Percentiles rank a stretch among this genome's conserved stretches.
Evolutionary conservation across 345 rosid species (phyloP).

Genomic region (Trapa incisa): DNA sequence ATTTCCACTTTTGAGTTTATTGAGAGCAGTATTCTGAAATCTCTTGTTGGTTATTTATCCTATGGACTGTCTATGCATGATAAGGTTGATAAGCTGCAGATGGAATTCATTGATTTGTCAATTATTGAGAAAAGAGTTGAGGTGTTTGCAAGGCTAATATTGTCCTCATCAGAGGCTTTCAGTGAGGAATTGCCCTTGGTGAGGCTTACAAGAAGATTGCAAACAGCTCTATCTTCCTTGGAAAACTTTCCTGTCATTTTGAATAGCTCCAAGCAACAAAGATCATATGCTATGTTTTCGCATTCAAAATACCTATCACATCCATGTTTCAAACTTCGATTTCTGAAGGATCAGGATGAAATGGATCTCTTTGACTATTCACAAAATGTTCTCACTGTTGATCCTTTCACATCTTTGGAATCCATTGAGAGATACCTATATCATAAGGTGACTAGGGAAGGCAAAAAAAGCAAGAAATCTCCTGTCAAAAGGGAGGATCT

Average conservation of each 20-base stretch:
- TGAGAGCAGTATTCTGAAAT: slow-evolving; percentile 77
- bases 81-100: slow-evolving; percentile 16
- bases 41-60: slow-evolving; percentile 53
- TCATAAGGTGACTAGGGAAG: slow-evolving; percentile 40
- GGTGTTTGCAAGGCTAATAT: slow-evolving; percentile 46
- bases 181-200: slow-evolving; percentile 41
- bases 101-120: slow-evolving; percentile 14
- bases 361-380: slow-evolving; percentile 42
- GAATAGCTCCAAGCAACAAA: slow-evolving; percentile 47
- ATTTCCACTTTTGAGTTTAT: slow-evolving; percentile 88
- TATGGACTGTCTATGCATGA: slow-evolving; percentile 41
- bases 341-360: slow-evolving; percentile 61
- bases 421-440: slow-evolving; percentile 52
- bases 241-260: slow-evolving; percentile 70
- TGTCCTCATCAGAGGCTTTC: slow-evolving; percentile 26
- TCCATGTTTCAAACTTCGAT: slow-evolving; percentile 66
- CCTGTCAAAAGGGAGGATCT: slow-evolving; percentile 23
- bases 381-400: slow-evolving; percentile 50
- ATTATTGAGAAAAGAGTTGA: slow-evolving; percentile 55
- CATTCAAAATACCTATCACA: slow-evolving; percentile 31
- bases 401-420: slow-evolving; percentile 62
- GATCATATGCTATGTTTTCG: slow-evolving; percentile 56
- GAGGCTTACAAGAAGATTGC: slow-evolving; percentile 50
- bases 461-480: slow-evolving; percentile 22
- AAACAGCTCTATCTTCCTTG: slow-evolving; percentile 61